Evolutionary conservation across 352 stramenopile species (phyloP), one percentile per base, ranked within the genome.

Genomic region (Phytophthora palmivora): DNA sequence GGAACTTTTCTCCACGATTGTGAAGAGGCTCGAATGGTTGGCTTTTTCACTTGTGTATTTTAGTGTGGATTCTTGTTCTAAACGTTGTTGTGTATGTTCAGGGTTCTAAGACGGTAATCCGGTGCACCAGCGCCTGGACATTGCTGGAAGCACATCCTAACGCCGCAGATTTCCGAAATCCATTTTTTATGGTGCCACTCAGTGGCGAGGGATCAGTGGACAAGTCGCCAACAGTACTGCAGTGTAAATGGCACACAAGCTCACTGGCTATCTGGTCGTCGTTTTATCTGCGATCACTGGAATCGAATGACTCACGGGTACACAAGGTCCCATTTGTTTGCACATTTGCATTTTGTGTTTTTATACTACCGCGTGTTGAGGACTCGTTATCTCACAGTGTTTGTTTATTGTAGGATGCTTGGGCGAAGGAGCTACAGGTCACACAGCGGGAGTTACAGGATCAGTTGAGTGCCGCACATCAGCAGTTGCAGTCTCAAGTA

Each of bases 1-100:
- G 97, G 96, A 2, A 99, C 92, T 1, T 98, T 99, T 59, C 74
- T 99, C 32, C 98, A 97, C 63, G 96, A 99, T 79, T 98, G 87
- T 54, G 96, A 98, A 63, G 86, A 93, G 59, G 81, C 94, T 61
- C 84, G 89, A 46, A 79, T 91, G 65, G 82, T 91, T 56, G 33
- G 82, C 70, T 26, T n/a, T 9, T 9, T 19, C 42, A 34, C 7
- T 49, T 21, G n/a, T 10, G 32, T 32, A 30, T 19, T 16, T 18
- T n/a, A n/a, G n/a, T 30, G 28, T 18, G 0, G 34, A 12, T n/a
- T 48, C 15, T 4, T 21, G 6, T 7, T 44, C 36, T 56, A 50
- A 39, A 10, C n/a, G 18, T 41, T 37, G 0, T 46, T 62, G n/a
- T 12, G 50, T 49, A n/a, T 38, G 33, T 32, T 24, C 60, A 94